Base-by-base conservation (phyloP, 108 stramenopile species). In the Nitzschia sp. region DNA sequence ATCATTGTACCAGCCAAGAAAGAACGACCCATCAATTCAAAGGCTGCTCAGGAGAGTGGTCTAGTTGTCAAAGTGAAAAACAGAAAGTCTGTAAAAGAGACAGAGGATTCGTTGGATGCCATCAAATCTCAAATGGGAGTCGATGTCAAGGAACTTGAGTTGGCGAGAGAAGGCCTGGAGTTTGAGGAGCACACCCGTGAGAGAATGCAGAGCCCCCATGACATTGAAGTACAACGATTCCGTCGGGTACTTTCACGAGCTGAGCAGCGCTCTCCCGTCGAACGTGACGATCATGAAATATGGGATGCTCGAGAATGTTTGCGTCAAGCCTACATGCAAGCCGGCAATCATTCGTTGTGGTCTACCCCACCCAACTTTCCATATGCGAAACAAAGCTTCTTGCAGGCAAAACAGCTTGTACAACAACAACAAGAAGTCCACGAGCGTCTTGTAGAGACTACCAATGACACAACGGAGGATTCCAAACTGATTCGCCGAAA, bases 291-390 rank as follows among this genome's bases (percentile, higher is more conserved):
- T 34, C 44, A 73, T 29, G 77, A 78, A 71, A 64, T 83, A 24
- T 85, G 84, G 84, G 80, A 85, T 65, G 78, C 80, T 5, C 58
- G 75, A 15, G 84, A 85, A 58, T 70, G 57, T 50, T 67, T 82
- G 21, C 70, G 84, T 22, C 75, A 77, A 57, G 55, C 72, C 1
- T 53, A 44, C 25, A 81, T 85, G 80, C 65, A 63, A 7, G 51
- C 71, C 8, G 84, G 84, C 1, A 82, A 81, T 69, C 41, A 63
- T 38, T 55, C 61, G 10, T 51, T 84, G 50, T 74, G 74, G 76
- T 43, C 64, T 5, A 26, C 57, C 37, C 12, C 41, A 12, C 22
- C 17, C 20, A 51, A 58, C 22, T 41, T 57, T 19, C 55, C 57
- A 22, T 20, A 58, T 54, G 82, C 82, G 8, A 55, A 53, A 11